phyloP scores from a whole-genome alignment of 441 rosid species.

The Melianthus villosus region DNA sequence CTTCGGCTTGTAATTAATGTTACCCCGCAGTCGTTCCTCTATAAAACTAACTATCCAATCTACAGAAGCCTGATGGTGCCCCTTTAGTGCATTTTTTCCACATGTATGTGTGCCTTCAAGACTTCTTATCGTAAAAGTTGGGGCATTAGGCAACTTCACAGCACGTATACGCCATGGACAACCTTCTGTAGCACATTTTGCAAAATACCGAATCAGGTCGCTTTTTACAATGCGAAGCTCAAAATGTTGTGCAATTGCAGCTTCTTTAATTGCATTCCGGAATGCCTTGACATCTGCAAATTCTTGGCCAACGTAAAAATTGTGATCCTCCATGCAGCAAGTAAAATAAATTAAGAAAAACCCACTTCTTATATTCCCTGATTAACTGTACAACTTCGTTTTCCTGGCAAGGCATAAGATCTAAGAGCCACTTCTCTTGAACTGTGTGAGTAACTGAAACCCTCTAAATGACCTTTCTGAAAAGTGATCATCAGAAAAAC shows the following conservation, averaged over 20 bases:
- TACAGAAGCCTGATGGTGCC: slow-evolving; percentile 54
- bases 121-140: slow-evolving; percentile 36
- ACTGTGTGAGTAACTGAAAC: not conserved
- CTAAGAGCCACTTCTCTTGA: not conserved
- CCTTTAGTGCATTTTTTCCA: slow-evolving; percentile 35
- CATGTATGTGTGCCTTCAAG: slow-evolving; percentile 40
- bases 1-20: slow-evolving; percentile 42
- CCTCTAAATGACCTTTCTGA: slow-evolving; percentile 1
- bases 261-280: slow-evolving; percentile 40
- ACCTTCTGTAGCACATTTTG: slow-evolving; percentile 45
- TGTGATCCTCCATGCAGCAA: slow-evolving; percentile 21
- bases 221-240: slow-evolving; percentile 42
- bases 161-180: slow-evolving; percentile 49
- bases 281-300: slow-evolving; percentile 45
- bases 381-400: slow-evolving; percentile 5
- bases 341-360: slow-evolving; percentile 10
- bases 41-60: slow-evolving; percentile 50
- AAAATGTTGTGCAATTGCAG: slow-evolving; percentile 45
- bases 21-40: slow-evolving; percentile 28
- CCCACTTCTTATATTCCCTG: slow-evolving; percentile 4
- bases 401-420: not conserved
- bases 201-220: slow-evolving; percentile 36
- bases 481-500: slow-evolving; percentile 7
- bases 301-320: slow-evolving; percentile 35
- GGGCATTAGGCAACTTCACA: slow-evolving; percentile 31